Evolutionary conservation across 1,284 basidiomycete species (phyloP).

Genomic region (Heimioporus punctisporus): DNA sequence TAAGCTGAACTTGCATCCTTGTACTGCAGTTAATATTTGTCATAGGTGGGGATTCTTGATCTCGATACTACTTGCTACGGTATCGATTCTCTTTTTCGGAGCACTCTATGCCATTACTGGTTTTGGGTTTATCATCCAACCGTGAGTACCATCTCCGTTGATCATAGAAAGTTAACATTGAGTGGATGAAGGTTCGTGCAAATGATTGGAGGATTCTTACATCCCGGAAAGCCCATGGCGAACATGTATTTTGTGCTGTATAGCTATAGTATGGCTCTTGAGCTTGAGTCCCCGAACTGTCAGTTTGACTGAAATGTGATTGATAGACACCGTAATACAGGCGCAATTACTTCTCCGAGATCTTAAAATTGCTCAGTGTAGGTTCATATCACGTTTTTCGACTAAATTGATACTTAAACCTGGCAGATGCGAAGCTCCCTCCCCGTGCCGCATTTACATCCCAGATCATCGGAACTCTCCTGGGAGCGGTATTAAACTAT

Average conservation of each 20-base stretch:
- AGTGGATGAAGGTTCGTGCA: slow-evolving; percentile 41
- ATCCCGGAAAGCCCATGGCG: slow-evolving; percentile 59
- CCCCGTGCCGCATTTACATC: slow-evolving; percentile 66
- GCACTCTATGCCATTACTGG: slow-evolving; percentile 57
- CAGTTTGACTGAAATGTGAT: too few species aligned
- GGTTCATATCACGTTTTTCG: background rate
- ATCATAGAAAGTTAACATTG: background rate
- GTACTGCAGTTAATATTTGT: too few species aligned
- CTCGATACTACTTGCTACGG: slow-evolving; percentile 38
- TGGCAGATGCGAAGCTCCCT: slow-evolving; percentile 68
- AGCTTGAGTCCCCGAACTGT: background rate
- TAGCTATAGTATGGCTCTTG: slow-evolving; percentile 46
- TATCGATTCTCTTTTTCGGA: slow-evolving; percentile 50
- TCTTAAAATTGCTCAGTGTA: slow-evolving; percentile 63
- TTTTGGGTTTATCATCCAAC: slow-evolving; percentile 46
- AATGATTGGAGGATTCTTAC: slow-evolving; percentile 62
- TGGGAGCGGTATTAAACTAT: slow-evolving; percentile 55
- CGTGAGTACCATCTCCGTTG: slow-evolving; percentile 27
- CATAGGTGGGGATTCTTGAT: slow-evolving; percentile 50
- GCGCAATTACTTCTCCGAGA: slow-evolving; percentile 51
- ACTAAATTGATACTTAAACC: background rate
- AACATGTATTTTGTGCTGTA: slow-evolving; percentile 62
- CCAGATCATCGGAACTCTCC: slow-evolving; percentile 53
- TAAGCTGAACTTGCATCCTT: too few species aligned
- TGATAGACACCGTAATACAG: slow-evolving; percentile 43